Evolutionary conservation across 2,329 filamentous ascomycete species (phyloP).

Genomic region (Penicillium sp.): DNA sequence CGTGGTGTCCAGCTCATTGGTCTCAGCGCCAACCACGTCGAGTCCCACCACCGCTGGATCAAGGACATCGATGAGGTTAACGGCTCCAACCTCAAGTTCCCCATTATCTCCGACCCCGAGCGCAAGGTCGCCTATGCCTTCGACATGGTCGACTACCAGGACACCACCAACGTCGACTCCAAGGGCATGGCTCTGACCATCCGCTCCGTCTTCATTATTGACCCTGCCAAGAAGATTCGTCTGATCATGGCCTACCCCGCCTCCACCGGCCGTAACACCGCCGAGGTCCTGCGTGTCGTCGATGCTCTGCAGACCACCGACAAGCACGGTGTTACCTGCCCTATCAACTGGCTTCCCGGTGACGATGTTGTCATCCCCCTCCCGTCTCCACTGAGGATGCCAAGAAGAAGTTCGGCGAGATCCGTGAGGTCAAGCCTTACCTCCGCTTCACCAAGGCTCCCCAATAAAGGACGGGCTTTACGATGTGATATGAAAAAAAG

Average conservation of each 20-base stretch:
- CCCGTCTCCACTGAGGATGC: conserved; percentile 77
- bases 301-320: conserved; percentile 78
- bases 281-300: conserved; percentile 71
- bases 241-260: conserved; percentile 90
- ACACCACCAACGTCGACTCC: conserved; percentile 71
- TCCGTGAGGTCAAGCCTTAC: conserved; percentile 57
- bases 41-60: conserved; percentile 83
- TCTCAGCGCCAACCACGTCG: conserved; percentile 75
- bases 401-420: conserved; percentile 77
- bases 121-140: conserved; percentile 70
- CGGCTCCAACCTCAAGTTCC: conserved; percentile 64
- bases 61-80: conserved; percentile 79
- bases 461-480: conserved; percentile 26
- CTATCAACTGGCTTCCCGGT: conserved; percentile 83
- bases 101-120: conserved; percentile 76
- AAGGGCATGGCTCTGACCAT: conserved; percentile 79
- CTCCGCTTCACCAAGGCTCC: conserved; percentile 32
- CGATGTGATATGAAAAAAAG: conserved; percentile 14
- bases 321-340: conserved; percentile 80
- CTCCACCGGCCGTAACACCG: conserved; percentile 77
- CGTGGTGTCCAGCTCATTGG: conserved; percentile 88
- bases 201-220: conserved; percentile 90
- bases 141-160: conserved; percentile 80
- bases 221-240: conserved; percentile 88
- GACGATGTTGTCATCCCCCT: conserved; percentile 92